Evolutionary conservation across 2,329 filamentous ascomycete genomes (phyloP), one percentile per base, ranked within the genome.

Genomic region (Fusarium mangiferae): DNA sequence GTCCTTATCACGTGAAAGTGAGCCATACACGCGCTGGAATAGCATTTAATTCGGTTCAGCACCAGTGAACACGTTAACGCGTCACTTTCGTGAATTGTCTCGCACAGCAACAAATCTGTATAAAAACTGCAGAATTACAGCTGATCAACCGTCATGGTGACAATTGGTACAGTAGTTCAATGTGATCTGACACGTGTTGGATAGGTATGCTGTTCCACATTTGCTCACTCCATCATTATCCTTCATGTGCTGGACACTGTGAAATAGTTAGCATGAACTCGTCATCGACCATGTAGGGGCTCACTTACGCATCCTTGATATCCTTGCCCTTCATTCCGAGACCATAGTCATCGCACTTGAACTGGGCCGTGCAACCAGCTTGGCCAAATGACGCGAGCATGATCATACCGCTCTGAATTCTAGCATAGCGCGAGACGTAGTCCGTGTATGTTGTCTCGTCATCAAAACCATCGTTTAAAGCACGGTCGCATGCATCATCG

Each of bases 131-230:
- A 24, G n/a, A 24, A 0, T 14, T 17, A n/a, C 17, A 28, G 3
- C 7, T 18, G 3, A 51, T n/a, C 24, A 62, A 26, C 62, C 62
- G 33, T 62, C 62, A 18, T 64, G 56, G 17, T 65, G 60, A 17
- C 69, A 75, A 6, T 69, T 68, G 5, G 72, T 73, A 30, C 73
- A 75, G 36, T 75, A 75, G 52, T 75, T 73, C 3, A 62, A 13
- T 0, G 57, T 73, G 20, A 75, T 44, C 12, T 66, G 69, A 5
- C 69, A 75, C 0, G 7, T 73, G 51, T 75, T 73, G 0, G 73
- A 75, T 0, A 75, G 63, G 28, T 75, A 75, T 0, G 59, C 54
- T 28, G 65, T 73, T 39, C 72, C 73, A 7, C 73, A 75, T 30
- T 75, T 75, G 14, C 22, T 38, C 6, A 71, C 60, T 5, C 49